Evolutionary conservation across 805 yeast genomes (phyloP).

Genomic region (Ogataea degrootiae): DNA sequence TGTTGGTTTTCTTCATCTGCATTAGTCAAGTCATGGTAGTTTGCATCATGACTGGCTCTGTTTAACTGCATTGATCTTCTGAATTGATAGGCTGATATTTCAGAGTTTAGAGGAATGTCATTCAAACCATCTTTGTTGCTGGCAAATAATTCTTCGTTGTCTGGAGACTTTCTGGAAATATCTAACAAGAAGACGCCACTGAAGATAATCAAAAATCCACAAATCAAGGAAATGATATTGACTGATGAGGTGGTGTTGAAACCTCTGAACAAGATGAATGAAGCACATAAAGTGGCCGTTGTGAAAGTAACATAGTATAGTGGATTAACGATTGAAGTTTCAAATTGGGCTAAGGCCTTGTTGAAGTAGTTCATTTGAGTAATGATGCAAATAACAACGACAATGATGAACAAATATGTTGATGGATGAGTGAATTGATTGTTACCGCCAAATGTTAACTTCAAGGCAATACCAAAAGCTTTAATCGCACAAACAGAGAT

Average conservation of each 20-base stretch:
- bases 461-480: slow-evolving; percentile 89
- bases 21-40: slow-evolving; percentile 18
- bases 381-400: slow-evolving; percentile 74
- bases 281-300: slow-evolving; percentile 79
- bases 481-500: slow-evolving; percentile 88
- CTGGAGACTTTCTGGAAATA: slow-evolving; percentile 63
- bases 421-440: slow-evolving; percentile 84
- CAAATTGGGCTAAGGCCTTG: slow-evolving; percentile 90
- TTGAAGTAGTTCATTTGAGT: slow-evolving; percentile 94
- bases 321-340: slow-evolving; percentile 88
- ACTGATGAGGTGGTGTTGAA: slow-evolving; percentile 80
- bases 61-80: slow-evolving; percentile 70
- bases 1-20: slow-evolving; percentile 45
- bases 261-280: slow-evolving; percentile 80
- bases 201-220: slow-evolving; percentile 84
- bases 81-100: slow-evolving; percentile 67
- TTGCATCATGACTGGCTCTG: slow-evolving; percentile 31
- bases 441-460: slow-evolving; percentile 76
- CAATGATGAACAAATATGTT: slow-evolving; percentile 74
- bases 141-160: slow-evolving; percentile 38
- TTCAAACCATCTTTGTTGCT: slow-evolving; percentile 42
- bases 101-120: slow-evolving; percentile 79
- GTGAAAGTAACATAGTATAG: slow-evolving; percentile 88
- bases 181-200: slow-evolving; percentile 82
- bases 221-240: slow-evolving; percentile 72